Conservation (phyloP, 75 land plant species). For the Picea sitchensis region DNA sequence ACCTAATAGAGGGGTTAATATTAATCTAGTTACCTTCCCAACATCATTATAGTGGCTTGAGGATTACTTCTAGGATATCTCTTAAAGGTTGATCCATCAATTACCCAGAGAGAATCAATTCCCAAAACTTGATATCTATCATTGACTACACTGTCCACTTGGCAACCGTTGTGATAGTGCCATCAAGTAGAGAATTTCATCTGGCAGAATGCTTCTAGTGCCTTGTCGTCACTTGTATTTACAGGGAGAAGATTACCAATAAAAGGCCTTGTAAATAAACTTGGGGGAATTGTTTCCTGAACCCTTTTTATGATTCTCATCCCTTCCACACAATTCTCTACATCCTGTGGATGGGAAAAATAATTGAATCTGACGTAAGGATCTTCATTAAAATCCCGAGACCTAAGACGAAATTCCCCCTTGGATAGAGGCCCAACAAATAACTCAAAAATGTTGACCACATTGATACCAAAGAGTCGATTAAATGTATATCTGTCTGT, state of each 20-base stretch:
- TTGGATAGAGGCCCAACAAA: slow-evolving; percentile 43
- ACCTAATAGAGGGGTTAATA: not conserved
- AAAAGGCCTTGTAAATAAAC: not conserved
- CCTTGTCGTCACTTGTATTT: not conserved
- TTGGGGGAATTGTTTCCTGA: not conserved
- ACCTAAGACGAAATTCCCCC: slow-evolving; percentile 42
- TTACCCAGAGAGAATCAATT: slow-evolving; percentile 18
- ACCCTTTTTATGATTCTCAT: not conserved
- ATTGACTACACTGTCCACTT: slow-evolving; percentile 19
- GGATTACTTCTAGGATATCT: slow-evolving; percentile 30
- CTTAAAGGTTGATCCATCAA: slow-evolving; percentile 27
- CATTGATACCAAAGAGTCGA: slow-evolving; percentile 17
- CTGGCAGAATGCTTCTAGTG: slow-evolving; percentile 13
- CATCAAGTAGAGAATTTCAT: slow-evolving; percentile 20
- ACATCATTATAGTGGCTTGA: slow-evolving; percentile 37
- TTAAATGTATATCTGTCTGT: too few relatives aligned
- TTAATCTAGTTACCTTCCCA: slow-evolving; percentile 18
- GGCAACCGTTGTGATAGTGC: slow-evolving; percentile 35
- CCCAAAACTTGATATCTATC: slow-evolving; percentile 10
- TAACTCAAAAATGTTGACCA: slow-evolving; percentile 59
- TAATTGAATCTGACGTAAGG: slow-evolving; percentile 71
- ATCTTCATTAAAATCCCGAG: slow-evolving; percentile 40
- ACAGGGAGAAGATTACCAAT: not conserved
- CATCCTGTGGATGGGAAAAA: slow-evolving; percentile 38
- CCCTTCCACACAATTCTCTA: slow-evolving; percentile 38